Base-by-base conservation (phyloP, 2,329 filamentous ascomycete genomes). In the Laburnicola sp. region DNA sequence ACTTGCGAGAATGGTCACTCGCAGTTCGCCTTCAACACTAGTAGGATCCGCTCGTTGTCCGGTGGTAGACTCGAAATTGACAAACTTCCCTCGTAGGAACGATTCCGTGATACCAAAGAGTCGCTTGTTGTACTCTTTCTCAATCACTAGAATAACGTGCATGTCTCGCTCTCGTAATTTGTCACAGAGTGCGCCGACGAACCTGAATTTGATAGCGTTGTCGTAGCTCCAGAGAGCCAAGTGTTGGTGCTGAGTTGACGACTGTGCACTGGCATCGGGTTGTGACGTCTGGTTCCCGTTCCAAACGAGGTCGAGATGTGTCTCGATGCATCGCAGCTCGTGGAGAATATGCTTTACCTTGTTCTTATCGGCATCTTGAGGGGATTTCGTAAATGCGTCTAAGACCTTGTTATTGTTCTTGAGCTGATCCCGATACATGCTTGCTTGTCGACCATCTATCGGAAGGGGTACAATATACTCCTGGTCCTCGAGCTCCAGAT, bases 1-100 rank as follows among this genome's bases (percentile, higher is more conserved):
- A 23, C 60, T 61, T 11, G 71, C 59, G 3, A 77, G 45, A 1
- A 77, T 59, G 1, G 74, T 75, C 5, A 76, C 63, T 6, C 50
- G 52, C n/a, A 71, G 41, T 6, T 34, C 22, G 4, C 65, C 63
- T 30, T 59, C 36, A 1, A 52, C 34, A 10, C 52, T 26, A 36
- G 46, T 36, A 10, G 50, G 39, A 21, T 56, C 38, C 7, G 58
- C 46, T 11, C 55, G 40, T 6, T 48, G 51, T 7, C 48, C 51
- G 45, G 57, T 64, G 4, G 54, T 59, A 6, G 63, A 65, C 6
- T 47, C 57, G 51, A 61, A 72, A 22, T 63, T 54, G 46, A 69
- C 27, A 4, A 45, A 43, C 10, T 56, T 60, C 4, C 61, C 66
- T 39, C 55, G 56, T 36, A 57, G 64, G 27, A 60, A 71, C 6